Evolutionary conservation across 2,329 filamentous ascomycete genomes (phyloP).

Genomic region (Malbranchea zuffiana): DNA sequence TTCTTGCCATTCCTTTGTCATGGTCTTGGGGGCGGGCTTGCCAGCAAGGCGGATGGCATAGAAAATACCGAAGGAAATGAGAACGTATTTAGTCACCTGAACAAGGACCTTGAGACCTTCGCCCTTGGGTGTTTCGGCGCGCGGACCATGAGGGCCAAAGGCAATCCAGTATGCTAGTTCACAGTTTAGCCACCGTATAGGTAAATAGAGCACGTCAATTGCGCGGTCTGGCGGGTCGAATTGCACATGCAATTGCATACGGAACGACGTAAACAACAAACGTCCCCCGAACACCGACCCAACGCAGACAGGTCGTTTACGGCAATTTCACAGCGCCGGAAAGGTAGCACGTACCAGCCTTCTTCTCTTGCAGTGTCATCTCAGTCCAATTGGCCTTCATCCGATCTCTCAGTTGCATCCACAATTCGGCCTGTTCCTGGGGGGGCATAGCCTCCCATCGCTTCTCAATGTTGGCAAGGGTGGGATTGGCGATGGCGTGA

Average conservation of each 20-base stretch:
- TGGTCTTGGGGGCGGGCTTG: constrained; percentile 63
- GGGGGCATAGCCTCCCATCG: constrained; percentile 96
- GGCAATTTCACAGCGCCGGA: too few species aligned
- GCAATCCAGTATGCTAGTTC: constrained; percentile 91
- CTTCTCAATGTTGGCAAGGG: constrained; percentile 96
- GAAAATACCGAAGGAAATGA: constrained; percentile 61
- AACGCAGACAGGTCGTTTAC: too few species aligned
- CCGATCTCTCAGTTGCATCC: constrained; percentile 95
- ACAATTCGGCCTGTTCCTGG: constrained; percentile 97
- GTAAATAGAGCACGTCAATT: too few species aligned
- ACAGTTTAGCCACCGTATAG: too few species aligned
- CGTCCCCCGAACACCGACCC: too few species aligned
- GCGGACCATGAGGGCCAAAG: constrained; percentile 92
- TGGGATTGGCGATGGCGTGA: constrained; percentile 96
- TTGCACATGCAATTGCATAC: too few species aligned
- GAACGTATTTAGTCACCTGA: constrained; percentile 59
- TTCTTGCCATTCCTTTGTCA: constrained; percentile 97
- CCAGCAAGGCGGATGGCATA: constrained; percentile 59
- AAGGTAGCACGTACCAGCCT: constrained; percentile 87
- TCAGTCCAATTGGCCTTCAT: constrained; percentile 98
- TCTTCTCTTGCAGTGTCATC: constrained; percentile 94
- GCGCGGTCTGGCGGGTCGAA: too few species aligned
- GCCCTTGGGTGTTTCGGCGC: constrained; percentile 68
- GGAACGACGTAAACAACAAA: too few species aligned
- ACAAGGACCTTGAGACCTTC: constrained; percentile 69